A percentile compares a stretch with the other conserved stretches of the same genome.
These are phyloP conservation scores for Talaromyces islandicus DNA, from an alignment of 2,329 filamentous ascomycete species.

Conservation along the genomic window DNA sequence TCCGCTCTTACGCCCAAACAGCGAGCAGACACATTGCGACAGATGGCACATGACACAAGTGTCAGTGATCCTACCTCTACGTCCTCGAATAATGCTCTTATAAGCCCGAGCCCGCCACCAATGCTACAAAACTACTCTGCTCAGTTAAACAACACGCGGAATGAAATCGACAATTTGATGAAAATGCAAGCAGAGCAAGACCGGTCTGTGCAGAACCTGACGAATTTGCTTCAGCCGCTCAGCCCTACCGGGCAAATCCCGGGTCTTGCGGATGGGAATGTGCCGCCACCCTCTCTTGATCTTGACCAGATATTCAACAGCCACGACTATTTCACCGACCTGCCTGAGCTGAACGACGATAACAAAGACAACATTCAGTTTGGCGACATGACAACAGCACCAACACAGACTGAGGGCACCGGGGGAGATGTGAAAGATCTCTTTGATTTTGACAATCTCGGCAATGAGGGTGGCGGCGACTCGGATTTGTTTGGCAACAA, in stretches of 20 bases:
- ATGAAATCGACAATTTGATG: slow-evolving; percentile 72
- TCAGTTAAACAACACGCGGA: slow-evolving; percentile 58
- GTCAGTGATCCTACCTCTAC: slow-evolving; percentile 33
- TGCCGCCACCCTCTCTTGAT: slow-evolving; percentile 45
- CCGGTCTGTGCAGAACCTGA: slow-evolving; percentile 67
- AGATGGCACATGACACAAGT: slow-evolving; percentile 43
- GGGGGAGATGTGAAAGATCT: slow-evolving; percentile 29
- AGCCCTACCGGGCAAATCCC: slow-evolving; percentile 75
- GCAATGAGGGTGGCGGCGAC: slow-evolving; percentile 22
- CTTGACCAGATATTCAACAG: slow-evolving; percentile 54
- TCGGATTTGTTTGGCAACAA: slow-evolving; percentile 21
- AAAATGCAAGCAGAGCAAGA: slow-evolving; percentile 75
- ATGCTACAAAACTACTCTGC: slow-evolving; percentile 45
- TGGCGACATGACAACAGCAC: slow-evolving; percentile 10
- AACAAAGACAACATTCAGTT: slow-evolving; percentile 12
- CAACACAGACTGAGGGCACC: slow-evolving; percentile 9
- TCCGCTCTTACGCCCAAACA: slow-evolving; percentile 39
- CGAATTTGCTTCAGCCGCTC: slow-evolving; percentile 68
- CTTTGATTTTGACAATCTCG: slow-evolving; percentile 37
- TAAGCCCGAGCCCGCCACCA: slow-evolving; percentile 49
- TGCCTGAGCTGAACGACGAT: slow-evolving; percentile 27
- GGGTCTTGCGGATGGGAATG: slow-evolving; percentile 48
- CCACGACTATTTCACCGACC: slow-evolving; percentile 49
- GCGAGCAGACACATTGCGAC: slow-evolving; percentile 43
- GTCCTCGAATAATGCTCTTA: slow-evolving; percentile 50